Base-by-base conservation (phyloP, 805 yeast species). In the Allodekkera sacchari region DNA sequence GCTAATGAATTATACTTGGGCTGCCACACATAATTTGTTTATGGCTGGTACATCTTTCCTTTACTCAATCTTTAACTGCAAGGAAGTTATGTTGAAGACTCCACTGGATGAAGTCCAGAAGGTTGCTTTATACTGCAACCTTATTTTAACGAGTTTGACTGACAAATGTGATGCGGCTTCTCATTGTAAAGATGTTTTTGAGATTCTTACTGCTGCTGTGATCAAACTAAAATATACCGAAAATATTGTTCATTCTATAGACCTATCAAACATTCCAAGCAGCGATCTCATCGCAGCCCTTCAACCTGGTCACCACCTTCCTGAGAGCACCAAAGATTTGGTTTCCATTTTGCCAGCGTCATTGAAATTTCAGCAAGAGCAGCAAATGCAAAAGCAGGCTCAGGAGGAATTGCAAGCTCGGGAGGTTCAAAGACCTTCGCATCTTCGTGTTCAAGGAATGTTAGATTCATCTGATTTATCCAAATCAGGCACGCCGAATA, bases 11-110 rank as follows among this genome's bases (percentile, higher is more conserved):
- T 87, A 83, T 54, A 83, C 95, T 0, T 87, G 96, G 96, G 88
- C 87, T 2, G 92, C 94, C 0, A 88, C 84, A 3, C 94, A 85
- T 52, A 85, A 84, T 50, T 61, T 84, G 33, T 84, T 84, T 50
- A 79, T 83, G 81, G 88, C 95, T 0, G 94, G 94, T 1, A 80
- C 89, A 18, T 80, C 95, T 1, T 85, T 75, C 44, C 60, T 87
- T 27, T 85, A 82, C 50, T 71, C 87, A 1, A 64, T 84, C 10
- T 85, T 82, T 51, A 80, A 80, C 50, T 72, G 83, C 22, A 64
- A 64, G n/a, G 68, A 65, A 28, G 72, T 69, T 2, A 53, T 79
- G 15, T 48, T 55, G 5, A 56, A 57, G 5, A 64, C 74, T 13
- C 51, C 67, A 1, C 42, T 73, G 14, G 61, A 63, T 15, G 73